phyloP scores from a whole-genome alignment of 139 green algal species.

The Monoraphidium neglectum region DNA sequence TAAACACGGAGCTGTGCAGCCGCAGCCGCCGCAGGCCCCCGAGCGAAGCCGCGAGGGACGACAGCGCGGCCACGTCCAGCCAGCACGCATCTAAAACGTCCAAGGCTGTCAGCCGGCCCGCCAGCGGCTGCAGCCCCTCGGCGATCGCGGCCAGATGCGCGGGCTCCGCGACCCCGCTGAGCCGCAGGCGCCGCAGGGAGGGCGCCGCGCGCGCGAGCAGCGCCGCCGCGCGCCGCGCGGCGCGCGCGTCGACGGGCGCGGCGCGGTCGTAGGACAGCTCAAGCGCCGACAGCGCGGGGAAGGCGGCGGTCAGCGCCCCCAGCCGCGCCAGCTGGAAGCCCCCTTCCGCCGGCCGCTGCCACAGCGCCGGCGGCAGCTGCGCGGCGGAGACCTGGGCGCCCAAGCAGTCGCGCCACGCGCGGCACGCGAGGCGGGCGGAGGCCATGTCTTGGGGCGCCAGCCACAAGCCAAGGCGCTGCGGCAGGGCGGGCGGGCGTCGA shows the following conservation, averaged over 20 bases:
- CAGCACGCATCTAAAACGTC: slow-evolving; percentile 16
- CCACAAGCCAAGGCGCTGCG: slow-evolving; percentile 14
- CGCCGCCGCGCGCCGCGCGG: neutral
- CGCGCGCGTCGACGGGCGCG: slow-evolving; percentile 9
- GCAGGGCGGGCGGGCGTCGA: too few relatives aligned
- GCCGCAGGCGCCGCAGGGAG: slow-evolving; percentile 5
- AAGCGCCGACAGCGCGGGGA: slow-evolving; percentile 1
- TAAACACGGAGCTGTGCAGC: slow-evolving; percentile 10
- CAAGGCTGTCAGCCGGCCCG: neutral
- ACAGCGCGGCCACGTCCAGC: neutral
- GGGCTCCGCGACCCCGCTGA: slow-evolving; percentile 9
- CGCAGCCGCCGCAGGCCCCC: slow-evolving; percentile 1
- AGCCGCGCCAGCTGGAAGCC: slow-evolving; percentile 22
- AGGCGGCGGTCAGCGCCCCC: slow-evolving; percentile 4
- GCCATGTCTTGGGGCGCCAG: slow-evolving; percentile 3
- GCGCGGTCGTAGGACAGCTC: neutral
- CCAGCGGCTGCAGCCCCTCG: slow-evolving; percentile 9
- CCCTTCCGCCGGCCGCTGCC: slow-evolving; percentile 7
- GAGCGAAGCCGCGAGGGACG: neutral
- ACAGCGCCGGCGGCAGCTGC: slow-evolving; percentile 7
- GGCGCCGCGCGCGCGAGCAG: neutral
- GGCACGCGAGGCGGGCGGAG: slow-evolving; percentile 14
- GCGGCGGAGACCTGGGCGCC: neutral
- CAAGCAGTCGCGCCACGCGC: slow-evolving; percentile 11
- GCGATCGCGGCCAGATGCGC: slow-evolving; percentile 3